Evolutionary conservation across 768 basidiomycete genomes (phyloP), one percentile per base, ranked within the genome.

Genomic region (Tulasnella sp.): DNA sequence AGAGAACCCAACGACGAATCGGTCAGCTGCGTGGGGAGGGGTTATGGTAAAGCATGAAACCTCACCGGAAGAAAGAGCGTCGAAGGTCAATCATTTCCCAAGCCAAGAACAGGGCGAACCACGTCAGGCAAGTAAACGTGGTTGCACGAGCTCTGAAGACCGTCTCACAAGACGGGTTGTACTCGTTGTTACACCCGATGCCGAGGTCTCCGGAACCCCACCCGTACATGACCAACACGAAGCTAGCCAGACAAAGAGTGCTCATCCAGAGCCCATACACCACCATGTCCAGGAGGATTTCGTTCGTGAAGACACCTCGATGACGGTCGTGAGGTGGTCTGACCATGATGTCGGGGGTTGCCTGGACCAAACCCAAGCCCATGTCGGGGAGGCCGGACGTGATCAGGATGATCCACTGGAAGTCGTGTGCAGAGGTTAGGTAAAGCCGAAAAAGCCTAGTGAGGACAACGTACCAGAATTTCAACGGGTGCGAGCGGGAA

Each of bases 401-500:
- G 40, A 88, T 84, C 82, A 87, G 86, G 79, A 88, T 88, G 68
- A 88, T 83, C 86, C 86, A 86, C 80, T 54, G 79, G 77, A 49
- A 80, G 76, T 77, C 42, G 3, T 0, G 14, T 7, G 0, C 0
- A 3, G 75, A n/a, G 5, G 17, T 40, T 54, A 54, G 25, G 0
- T 2, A 29, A 17, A 25, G 31, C n/a, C 11, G 0, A n/a, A 2
- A 4, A 58, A 39, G 58, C 8, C 0, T 37, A 9, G 76, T 73
- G 79, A 78, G 19, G 49, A 25, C 3, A 5, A 42, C 67, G 12
- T 45, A 76, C 80, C 81, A 84, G 4, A 83, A 79, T 29, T 14
- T 84, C 85, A 19, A 88, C 83, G 8, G 88, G 88, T 40, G 86
- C 86, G 17, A 90, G 81, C 11, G 89, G 89, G 82, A 89, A 90